These are phyloP conservation scores for Debaryomyces tyrocola DNA, from an alignment of 805 yeast species.

Conservation along the genomic window DNA sequence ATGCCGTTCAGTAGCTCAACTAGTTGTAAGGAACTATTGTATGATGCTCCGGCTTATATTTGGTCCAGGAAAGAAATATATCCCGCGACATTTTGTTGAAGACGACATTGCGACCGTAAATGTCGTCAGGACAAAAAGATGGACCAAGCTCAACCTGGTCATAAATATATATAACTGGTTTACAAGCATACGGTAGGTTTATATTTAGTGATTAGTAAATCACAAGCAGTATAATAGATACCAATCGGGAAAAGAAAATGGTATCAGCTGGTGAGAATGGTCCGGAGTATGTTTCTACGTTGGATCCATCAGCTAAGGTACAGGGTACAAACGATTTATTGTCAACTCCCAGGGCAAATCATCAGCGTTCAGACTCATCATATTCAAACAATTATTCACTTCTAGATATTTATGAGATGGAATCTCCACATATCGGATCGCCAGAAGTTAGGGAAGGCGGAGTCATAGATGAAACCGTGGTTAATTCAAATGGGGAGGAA, in stretches of 20 bases:
- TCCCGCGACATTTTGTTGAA: background rate
- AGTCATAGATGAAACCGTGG: background rate
- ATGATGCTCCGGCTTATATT: no score
- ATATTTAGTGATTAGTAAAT: no score
- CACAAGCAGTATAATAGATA: no score
- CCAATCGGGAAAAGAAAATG: no score
- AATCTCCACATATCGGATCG: constrained; percentile 12
- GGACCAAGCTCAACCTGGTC: no score
- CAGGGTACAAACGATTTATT: background rate
- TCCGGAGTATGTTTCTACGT: no score
- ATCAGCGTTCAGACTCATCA: constrained; percentile 20
- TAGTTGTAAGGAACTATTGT: no score
- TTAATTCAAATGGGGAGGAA: background rate
- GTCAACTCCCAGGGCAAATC: background rate
- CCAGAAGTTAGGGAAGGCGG: background rate
- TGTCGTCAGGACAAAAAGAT: background rate
- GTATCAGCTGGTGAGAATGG: no score
- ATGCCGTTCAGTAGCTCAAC: constrained; percentile 12
- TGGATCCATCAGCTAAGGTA: no score
- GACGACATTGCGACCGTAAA: background rate
- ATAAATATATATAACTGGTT: no score
- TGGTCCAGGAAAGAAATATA: no score
- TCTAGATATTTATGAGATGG: constrained; percentile 34
- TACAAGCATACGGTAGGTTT: no score
- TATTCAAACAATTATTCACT: constrained; percentile 38